Conservation (phyloP, 1,284 basidiomycete species). For the Amylostereum areolatum region DNA sequence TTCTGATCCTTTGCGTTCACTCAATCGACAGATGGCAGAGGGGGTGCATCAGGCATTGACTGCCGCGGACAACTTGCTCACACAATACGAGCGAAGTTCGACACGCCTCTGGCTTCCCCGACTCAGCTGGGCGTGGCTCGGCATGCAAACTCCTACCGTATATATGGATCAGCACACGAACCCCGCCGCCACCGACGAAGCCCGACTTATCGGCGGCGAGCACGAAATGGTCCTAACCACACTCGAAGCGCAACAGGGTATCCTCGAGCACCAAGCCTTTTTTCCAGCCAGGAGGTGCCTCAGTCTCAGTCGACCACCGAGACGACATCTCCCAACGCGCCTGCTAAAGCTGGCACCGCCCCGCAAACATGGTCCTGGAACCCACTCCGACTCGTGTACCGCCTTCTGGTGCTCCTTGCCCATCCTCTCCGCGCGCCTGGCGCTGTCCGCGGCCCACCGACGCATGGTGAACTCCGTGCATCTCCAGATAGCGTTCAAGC, state of each 20-base stretch:
- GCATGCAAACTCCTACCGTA: too few relatives aligned
- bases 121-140: constrained; percentile 41
- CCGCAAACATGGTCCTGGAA: too few relatives aligned
- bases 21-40: constrained; percentile 36
- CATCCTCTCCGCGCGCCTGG: constrained; percentile 27
- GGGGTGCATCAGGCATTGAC: constrained; percentile 32
- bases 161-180: too few relatives aligned
- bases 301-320: too few relatives aligned
- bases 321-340: too few relatives aligned
- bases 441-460: constrained; percentile 27
- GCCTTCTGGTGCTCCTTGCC: constrained; percentile 33
- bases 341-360: too few relatives aligned
- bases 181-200: too few relatives aligned
- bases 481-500: constrained; percentile 40
- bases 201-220: too few relatives aligned
- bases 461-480: constrained; percentile 34
- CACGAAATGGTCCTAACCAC: too few relatives aligned
- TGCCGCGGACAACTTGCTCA: constrained; percentile 28
- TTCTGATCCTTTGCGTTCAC: too few relatives aligned
- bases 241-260: constrained; percentile 22
- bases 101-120: constrained; percentile 40
- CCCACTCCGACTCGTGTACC: too few relatives aligned
- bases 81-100: constrained; percentile 26
- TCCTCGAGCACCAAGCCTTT: constrained; percentile 15
- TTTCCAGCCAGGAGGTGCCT: too few relatives aligned